phyloP scores from a whole-genome alignment of 805 yeast species.

The Kodamaea neixiangensis region DNA sequence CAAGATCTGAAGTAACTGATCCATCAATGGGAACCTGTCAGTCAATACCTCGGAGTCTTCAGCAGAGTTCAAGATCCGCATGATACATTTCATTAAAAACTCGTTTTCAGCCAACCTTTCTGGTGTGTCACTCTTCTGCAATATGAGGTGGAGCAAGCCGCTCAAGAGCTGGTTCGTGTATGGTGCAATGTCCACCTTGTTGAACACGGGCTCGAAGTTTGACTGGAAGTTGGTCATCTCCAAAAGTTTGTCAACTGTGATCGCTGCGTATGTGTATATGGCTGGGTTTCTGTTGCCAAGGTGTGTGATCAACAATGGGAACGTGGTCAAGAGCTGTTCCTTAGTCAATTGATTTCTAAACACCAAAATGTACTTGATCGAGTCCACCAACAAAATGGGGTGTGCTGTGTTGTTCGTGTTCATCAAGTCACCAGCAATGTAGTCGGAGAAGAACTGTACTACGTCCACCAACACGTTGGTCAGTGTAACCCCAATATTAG shows the following conservation, averaged over 20 bases:
- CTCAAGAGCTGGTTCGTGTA: slow-evolving; percentile 59
- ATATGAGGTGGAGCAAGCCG: slow-evolving; percentile 66
- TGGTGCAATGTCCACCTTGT: slow-evolving; percentile 69
- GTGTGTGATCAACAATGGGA: slow-evolving; percentile 76
- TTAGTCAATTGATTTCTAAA: slow-evolving; percentile 93
- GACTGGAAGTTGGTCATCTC: slow-evolving; percentile 63
- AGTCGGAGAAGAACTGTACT: slow-evolving; percentile 76
- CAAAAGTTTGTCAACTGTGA: slow-evolving; percentile 85
- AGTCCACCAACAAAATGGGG: slow-evolving; percentile 86
- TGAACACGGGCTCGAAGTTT: slow-evolving; percentile 62
- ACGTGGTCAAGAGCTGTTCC: slow-evolving; percentile 72
- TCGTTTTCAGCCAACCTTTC: slow-evolving; percentile 95
- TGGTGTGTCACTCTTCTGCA: slow-evolving; percentile 57
- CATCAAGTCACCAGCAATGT: slow-evolving; percentile 83
- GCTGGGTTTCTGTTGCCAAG: slow-evolving; percentile 62
- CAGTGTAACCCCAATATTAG: slow-evolving; percentile 82
- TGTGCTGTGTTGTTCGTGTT: slow-evolving; percentile 43
- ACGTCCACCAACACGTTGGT: slow-evolving; percentile 85
- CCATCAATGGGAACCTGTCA: slow-evolving; percentile 50
- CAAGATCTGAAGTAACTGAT: slow-evolving; percentile 70
- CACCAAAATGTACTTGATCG: slow-evolving; percentile 84
- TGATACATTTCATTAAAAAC: slow-evolving; percentile 82
- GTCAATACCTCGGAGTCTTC: slow-evolving; percentile 58
- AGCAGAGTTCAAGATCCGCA: slow-evolving; percentile 76
- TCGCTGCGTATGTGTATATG: slow-evolving; percentile 90